Evolutionary conservation across 2,329 filamentous ascomycete species (phyloP).

Genomic region (Penicillium sp.): DNA sequence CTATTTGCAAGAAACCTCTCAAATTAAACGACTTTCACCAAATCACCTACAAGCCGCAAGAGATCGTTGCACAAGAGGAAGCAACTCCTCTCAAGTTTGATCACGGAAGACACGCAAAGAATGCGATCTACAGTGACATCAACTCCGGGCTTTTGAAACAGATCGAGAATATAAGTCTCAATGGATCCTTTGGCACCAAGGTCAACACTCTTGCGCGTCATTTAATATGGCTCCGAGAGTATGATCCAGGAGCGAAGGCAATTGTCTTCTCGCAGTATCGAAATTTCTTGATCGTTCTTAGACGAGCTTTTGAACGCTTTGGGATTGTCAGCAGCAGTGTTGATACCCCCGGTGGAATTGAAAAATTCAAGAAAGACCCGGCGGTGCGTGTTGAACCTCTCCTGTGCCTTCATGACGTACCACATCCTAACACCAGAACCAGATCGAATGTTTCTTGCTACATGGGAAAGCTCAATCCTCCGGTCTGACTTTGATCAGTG

Average conservation of each 20-base stretch:
- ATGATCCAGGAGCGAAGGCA: constrained; percentile 81
- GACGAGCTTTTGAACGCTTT: constrained; percentile 62
- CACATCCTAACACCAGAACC: neutral
- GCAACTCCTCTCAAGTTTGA: constrained; percentile 26
- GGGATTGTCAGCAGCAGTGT: constrained; percentile 70
- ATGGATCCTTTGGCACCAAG: constrained; percentile 76
- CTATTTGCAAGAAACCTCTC: constrained; percentile 71
- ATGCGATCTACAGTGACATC: constrained; percentile 71
- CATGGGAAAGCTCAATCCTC: constrained; percentile 84
- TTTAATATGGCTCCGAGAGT: constrained; percentile 73
- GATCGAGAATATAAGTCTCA: constrained; percentile 75
- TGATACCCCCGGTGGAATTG: constrained; percentile 61
- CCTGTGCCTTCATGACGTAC: neutral
- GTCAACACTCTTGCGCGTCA: constrained; percentile 79
- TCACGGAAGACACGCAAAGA: constrained; percentile 29
- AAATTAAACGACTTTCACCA: constrained; percentile 66
- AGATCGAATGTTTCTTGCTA: constrained; percentile 75
- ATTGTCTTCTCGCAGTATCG: constrained; percentile 92
- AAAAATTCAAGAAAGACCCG: constrained; percentile 70
- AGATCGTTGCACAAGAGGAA: constrained; percentile 61
- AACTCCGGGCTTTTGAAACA: constrained; percentile 64
- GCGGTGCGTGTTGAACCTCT: constrained; percentile 28
- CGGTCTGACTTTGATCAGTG: constrained; percentile 85
- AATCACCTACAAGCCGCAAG: constrained; percentile 74
- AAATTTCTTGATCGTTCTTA: constrained; percentile 71